phyloP scores from a whole-genome alignment of 1,139 yeast genomes.

The Komagataea norvegica region DNA sequence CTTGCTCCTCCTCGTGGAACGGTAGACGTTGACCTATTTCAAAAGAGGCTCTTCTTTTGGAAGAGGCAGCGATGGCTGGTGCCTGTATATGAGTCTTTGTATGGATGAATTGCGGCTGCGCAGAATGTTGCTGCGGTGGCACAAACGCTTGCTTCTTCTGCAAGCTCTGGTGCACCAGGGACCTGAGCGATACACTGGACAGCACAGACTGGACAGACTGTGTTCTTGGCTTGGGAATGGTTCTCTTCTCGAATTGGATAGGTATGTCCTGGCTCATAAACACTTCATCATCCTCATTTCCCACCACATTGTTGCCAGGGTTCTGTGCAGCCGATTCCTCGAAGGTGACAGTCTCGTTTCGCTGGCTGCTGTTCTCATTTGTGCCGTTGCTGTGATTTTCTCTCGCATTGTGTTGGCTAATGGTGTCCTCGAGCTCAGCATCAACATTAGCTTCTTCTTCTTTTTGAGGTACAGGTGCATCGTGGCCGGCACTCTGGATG shows the following conservation, averaged over 20 bases:
- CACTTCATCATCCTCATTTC: conserved; percentile 4
- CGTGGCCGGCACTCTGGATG: too few species aligned
- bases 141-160: conserved; percentile 12
- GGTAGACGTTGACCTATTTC: conserved; percentile 33
- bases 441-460: too few species aligned
- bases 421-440: too few species aligned
- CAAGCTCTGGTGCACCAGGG: conserved; percentile 22
- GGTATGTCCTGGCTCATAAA: conserved; percentile 13
- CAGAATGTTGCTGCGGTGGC: conserved; percentile 11
- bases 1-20: too few species aligned
- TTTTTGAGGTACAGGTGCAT: too few species aligned
- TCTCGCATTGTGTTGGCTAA: too few species aligned
- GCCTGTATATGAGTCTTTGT: conserved; percentile 27
- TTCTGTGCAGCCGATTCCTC: background rate
- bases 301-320: too few species aligned
- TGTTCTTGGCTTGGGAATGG: conserved; percentile 47
- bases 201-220: conserved; percentile 64
- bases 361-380: background rate
- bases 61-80: conserved; percentile 26
- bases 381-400: background rate
- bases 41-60: conserved; percentile 26
- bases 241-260: conserved; percentile 47
- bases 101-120: conserved; percentile 20
- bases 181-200: conserved; percentile 54
- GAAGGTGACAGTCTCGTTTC: background rate